Base-by-base conservation (phyloP, 1,284 basidiomycete species). In the Porphyrellus sp. region DNA sequence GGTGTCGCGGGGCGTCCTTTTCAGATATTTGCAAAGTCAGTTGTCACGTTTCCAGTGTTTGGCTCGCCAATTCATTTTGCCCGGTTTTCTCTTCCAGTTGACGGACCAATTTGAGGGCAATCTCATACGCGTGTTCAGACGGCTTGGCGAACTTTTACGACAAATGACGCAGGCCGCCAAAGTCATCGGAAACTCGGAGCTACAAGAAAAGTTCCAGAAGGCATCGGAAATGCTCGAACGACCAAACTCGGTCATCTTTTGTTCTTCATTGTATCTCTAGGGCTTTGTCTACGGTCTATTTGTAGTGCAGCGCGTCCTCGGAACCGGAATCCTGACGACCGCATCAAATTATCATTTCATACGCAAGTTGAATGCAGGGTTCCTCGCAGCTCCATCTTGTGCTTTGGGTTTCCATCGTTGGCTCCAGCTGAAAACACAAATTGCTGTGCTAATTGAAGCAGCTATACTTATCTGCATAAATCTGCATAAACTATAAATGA, bases 1-100 rank as follows among this genome's bases (percentile, higher is more conserved):
- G 97, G 97, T 99, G 96, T 74, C 85, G 92, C 30, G 97, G 97
- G 2, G 91, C 93, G n/a, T 91, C 91, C 30, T 99, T 99, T 72
- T 77, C 90, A 1, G 95, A 99, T 35, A 94, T 98, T 55, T 94
- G 91, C 81, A 97, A 98, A 82, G 92, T 91, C 49, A 44, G 81
- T 54, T 1, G 20, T 51, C 43, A 13, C 9, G 3, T 31, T 18
- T 8, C 25, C 8, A 30, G 7, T 18, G 18, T 20, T 38, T 12
- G 4, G n/a, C 46, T 39, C 20, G 30, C 18, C 37, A 28, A 45
- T 24, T 38, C 18, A 46, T 42, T 12, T 1, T 20, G 30, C 31
- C 51, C 30, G 8, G 23, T 51, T 28, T 27, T 24, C 2, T 45
- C 49, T 40, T 49, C 23, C 61, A 95, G 90, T 77, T 94, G 64